phyloP scores from a whole-genome alignment of 805 yeast species.

The Saccharomycopsis vini region DNA sequence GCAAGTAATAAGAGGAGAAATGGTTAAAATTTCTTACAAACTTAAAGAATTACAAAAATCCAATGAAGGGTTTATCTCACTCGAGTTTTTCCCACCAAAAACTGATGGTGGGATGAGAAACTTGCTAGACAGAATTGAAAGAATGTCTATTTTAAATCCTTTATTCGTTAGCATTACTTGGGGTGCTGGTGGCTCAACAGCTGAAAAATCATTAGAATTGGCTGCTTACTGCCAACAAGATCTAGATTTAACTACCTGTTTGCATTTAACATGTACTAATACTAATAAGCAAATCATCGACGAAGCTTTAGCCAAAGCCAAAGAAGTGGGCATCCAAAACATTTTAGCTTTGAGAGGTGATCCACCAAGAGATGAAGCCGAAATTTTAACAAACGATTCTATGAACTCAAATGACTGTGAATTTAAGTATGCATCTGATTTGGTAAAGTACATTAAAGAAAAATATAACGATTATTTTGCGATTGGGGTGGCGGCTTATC shows the following conservation, averaged over 20 bases:
- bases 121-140: constrained; percentile 72
- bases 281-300: constrained; percentile 73
- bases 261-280: constrained; percentile 95
- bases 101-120: constrained; percentile 84
- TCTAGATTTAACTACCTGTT: constrained; percentile 77
- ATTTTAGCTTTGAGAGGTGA: constrained; percentile 93
- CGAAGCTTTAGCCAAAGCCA: constrained; percentile 64
- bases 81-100: constrained; percentile 97
- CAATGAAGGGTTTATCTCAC: constrained; percentile 62
- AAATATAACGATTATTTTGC: constrained; percentile 77
- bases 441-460: constrained; percentile 68
- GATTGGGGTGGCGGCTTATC: constrained; percentile 95
- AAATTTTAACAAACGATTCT: not conserved
- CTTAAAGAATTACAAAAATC: not conserved
- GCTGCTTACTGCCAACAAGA: constrained; percentile 70
- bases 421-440: constrained; percentile 66
- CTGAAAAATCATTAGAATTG: constrained; percentile 74
- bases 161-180: constrained; percentile 88
- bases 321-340: constrained; percentile 71
- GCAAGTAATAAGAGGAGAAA: not conserved
- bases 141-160: constrained; percentile 86
- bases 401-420: constrained; percentile 29
- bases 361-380: constrained; percentile 63
- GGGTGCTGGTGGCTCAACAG: constrained; percentile 98
- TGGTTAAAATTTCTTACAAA: constrained; percentile 10